Percentiles rank a stretch among this genome's conserved stretches.
Evolutionary conservation across 2,329 filamentous ascomycete species (phyloP).

Genomic region (Teratosphaeriaceae sp.): DNA sequence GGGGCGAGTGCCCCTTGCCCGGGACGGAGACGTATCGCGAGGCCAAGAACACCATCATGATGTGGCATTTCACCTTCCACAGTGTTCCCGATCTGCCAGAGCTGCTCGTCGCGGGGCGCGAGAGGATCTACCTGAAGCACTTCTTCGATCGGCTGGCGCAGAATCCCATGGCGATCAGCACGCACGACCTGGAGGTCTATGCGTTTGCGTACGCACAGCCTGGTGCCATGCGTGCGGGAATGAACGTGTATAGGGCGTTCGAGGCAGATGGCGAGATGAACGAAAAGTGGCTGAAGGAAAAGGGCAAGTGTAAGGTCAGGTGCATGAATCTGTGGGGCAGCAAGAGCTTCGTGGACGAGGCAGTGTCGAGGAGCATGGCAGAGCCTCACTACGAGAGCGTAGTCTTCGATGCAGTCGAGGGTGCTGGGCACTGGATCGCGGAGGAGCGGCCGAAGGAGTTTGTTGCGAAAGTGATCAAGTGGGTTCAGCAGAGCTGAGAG

Average conservation of each 20-base stretch:
- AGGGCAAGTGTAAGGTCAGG: slow-evolving; percentile 21
- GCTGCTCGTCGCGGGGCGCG: slow-evolving; percentile 33
- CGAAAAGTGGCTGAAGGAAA: slow-evolving; percentile 8
- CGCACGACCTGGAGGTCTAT: slow-evolving; percentile 35
- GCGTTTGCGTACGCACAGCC: slow-evolving; percentile 29
- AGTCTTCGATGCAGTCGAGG: slow-evolving; percentile 19
- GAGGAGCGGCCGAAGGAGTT: slow-evolving; percentile 36
- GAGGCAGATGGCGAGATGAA: slow-evolving; percentile 25
- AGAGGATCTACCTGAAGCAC: slow-evolving; percentile 38
- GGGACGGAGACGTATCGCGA: slow-evolving; percentile 25
- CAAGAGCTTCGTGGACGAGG: slow-evolving; percentile 23
- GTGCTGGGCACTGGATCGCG: slow-evolving; percentile 31
- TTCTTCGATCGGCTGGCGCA: slow-evolving; percentile 36
- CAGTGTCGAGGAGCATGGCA: slow-evolving; percentile 18
- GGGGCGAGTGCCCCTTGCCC: slow-evolving; percentile 38
- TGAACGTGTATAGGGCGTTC: slow-evolving; percentile 30
- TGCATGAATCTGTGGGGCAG: slow-evolving; percentile 28
- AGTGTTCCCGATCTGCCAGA: slow-evolving; percentile 29
- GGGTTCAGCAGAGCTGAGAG: slow-evolving; percentile 17
- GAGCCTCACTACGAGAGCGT: slow-evolving; percentile 28
- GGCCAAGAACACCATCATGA: slow-evolving; percentile 30
- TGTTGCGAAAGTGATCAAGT: slow-evolving; percentile 26
- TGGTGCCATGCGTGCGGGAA: slow-evolving; percentile 27
- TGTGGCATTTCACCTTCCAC: slow-evolving; percentile 29
- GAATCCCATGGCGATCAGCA: slow-evolving; percentile 32